Evolutionary conservation across 768 basidiomycete species (phyloP).

Genomic region (Lactarius hatsudake): DNA sequence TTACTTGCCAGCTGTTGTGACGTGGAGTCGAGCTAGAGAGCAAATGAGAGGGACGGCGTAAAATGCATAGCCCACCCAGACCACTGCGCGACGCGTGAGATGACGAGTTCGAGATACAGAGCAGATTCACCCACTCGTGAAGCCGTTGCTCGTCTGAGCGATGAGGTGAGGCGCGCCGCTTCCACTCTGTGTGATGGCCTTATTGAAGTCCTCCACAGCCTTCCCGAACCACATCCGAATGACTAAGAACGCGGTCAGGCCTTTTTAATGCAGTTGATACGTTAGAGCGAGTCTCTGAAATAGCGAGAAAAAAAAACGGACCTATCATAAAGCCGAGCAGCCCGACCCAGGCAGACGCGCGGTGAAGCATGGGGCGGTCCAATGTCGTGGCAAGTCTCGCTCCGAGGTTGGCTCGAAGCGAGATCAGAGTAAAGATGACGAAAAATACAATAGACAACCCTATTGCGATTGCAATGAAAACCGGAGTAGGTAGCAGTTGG

Average conservation of each 20-base stretch:
- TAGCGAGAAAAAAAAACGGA: conserved; percentile 31
- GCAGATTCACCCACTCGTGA: conserved; percentile 56
- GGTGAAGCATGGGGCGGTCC: conserved; percentile 57
- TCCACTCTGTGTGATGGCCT: conserved; percentile 52
- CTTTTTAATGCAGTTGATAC: conserved; percentile 35
- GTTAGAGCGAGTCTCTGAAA: not conserved
- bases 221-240: conserved; percentile 82
- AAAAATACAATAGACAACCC: conserved; percentile 60
- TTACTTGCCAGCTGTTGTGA: conserved; percentile 46
- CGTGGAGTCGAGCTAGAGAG: conserved; percentile 65
- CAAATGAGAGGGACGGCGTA: conserved; percentile 66
- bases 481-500: conserved; percentile 60
- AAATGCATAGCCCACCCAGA: conserved; percentile 77
- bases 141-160: conserved; percentile 66
- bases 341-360: conserved; percentile 68
- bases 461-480: conserved; percentile 61
- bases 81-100: conserved; percentile 47
- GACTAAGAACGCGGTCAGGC: conserved; percentile 65
- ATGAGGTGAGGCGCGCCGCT: conserved; percentile 54
- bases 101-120: not conserved
- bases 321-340: conserved; percentile 75
- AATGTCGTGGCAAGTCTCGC: conserved; percentile 48
- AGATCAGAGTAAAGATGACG: conserved; percentile 59
- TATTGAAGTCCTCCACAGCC: conserved; percentile 74
- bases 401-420: conserved; percentile 63